Base-by-base conservation (phyloP, 352 stramenopile genomes). In the Globisporangium canariense region DNA sequence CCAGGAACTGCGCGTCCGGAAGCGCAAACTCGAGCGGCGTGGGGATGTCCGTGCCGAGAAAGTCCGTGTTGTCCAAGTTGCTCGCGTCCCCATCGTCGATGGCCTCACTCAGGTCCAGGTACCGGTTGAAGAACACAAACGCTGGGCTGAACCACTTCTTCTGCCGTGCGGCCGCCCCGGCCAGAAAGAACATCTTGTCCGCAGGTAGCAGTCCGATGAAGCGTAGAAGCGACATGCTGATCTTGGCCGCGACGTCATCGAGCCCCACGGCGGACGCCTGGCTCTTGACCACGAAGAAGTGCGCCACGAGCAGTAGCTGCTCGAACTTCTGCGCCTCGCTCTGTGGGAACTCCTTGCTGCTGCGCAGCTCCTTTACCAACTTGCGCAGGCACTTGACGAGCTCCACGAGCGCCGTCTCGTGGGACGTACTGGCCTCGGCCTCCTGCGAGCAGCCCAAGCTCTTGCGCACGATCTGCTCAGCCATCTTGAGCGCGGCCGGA, bases 161-260 rank as follows among this genome's bases (percentile, higher is more conserved):
- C 66, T 97, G 82, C 8, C 85, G 77, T 25, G 86, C 82, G 0
- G 90, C 81, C 0, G 66, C 74, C 0, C 94, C 94, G 2, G 95
- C 94, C 43, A 97, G 70, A 67, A 88, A 98, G 65, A 98, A 98
- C 74, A 96, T 95, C 70, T 98, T 98, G 80, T 98, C 95, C n/a
- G 82, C 73, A 4, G 93, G 93, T 11, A 98, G 72, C 8, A 98
- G 62, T 1, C 74, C 76, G 36, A 91, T 83, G 71, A 97, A 98
- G 8, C 91, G 88, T 34, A 98, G 68, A 22, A 98, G 73, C 52
- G 83, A 87, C 83, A 95, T 95, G 66, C 71, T 85, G 67, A 95
- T 88, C 74, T 88, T 90, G 38, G 81, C 86, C 0, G 77, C 81
- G 20, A 95, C 58, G 47, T 93, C 86, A 16, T 88, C 74, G 2